Evolutionary conservation across 108 stramenopile species (phyloP), one percentile per base, ranked within the genome.

Genomic region (Thalassiosira profunda): DNA sequence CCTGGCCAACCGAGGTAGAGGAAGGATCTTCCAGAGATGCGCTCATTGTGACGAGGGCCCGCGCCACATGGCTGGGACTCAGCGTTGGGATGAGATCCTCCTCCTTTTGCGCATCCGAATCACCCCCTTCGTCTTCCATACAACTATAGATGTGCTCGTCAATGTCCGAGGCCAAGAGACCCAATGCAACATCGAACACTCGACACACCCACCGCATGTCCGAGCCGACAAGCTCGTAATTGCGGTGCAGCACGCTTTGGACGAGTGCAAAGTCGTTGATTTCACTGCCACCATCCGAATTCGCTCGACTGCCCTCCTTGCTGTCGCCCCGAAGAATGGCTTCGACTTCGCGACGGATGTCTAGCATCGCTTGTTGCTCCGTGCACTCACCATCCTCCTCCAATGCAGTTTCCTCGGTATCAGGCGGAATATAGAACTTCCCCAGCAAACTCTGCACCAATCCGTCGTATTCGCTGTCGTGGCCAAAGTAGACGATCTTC

Each of bases 121-220:
- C 18, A n/a, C 54, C 24, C 10, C 18, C 48, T 7, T 20, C 79
- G 76, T 5, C 66, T 25, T 4, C 80, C 79, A 63, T 80, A 84
- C 25, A 78, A 41, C 10, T 81, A 29, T 38, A n/a, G 45, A 60
- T 78, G 9, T 6, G 40, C 9, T 58, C 58, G 40, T 70, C 67
- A 43, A 78, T 66, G 30, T 70, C 76, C 14, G 49, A 45, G 25
- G 59, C 68, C 59, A 80, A 57, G 0, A 70, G 54, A 43, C 61
- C 55, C 33, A 95, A 41, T 2, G 91, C 80, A 6, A 88, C 47
- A 23, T 81, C 65, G 28, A 91, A 20, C 15, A 92, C 86, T 17
- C 89, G 86, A 63, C 85, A 78, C 61, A 91, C 88, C 91, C 91
- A 95, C 23, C 94, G 62, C 38, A 89, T 66, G 59, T 90, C 87